These are phyloP conservation scores for Botrytis sinoallii DNA, from an alignment of 2,329 filamentous ascomycete species.

Conservation along the genomic window DNA sequence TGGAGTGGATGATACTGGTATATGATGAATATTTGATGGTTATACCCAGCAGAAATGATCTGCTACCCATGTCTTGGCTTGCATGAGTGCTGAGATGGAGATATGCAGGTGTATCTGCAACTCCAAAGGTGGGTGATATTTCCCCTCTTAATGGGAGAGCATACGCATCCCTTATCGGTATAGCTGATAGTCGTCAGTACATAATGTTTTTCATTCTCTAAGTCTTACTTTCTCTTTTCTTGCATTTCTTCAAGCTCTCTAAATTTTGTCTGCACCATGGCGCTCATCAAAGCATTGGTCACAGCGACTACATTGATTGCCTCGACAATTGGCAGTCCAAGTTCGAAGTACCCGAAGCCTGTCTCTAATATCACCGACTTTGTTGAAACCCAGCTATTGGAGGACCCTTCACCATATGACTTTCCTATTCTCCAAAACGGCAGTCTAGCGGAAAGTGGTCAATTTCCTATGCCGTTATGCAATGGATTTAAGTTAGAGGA, in stretches of 20 bases:
- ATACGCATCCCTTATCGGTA: neutral
- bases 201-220: constrained; percentile 1
- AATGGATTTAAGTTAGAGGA: constrained; percentile 61
- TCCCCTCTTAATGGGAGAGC: neutral
- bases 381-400: constrained; percentile 39
- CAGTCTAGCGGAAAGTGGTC: constrained; percentile 30
- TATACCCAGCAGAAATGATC: neutral
- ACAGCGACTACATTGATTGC: constrained; percentile 6
- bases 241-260: neutral
- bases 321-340: constrained; percentile 5
- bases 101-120: constrained; percentile 1
- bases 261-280: neutral
- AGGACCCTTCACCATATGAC: constrained; percentile 38
- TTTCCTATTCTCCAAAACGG: constrained; percentile 41
- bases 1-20: neutral
- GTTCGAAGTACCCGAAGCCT: constrained; percentile 8
- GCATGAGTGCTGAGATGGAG: neutral
- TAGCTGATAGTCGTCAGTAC: neutral
- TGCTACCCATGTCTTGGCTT: neutral
- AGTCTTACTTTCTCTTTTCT: neutral
- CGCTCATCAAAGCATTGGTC: constrained; percentile 11
- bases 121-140: neutral
- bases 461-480: constrained; percentile 63
- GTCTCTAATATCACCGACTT: constrained; percentile 9
- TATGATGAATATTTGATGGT: neutral